Evolutionary conservation across 352 stramenopile genomes (phyloP), one percentile per base, ranked within the genome.

Genomic region (Phytophthora nicotianae): DNA sequence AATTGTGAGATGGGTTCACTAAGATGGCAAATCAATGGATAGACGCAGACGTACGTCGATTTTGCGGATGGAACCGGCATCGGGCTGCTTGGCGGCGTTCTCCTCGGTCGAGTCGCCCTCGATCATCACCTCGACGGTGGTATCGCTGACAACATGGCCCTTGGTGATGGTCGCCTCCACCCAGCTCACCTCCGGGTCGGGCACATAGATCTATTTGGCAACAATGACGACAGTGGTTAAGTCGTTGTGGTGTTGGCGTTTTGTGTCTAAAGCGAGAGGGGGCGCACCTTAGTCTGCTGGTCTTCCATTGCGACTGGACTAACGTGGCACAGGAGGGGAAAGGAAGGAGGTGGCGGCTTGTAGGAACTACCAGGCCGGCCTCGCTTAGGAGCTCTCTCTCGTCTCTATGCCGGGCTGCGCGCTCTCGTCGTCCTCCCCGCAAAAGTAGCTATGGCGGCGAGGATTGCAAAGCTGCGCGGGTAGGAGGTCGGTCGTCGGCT

Each of bases 161-260:
- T 92, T 93, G 33, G 86, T 89, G 62, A 96, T 92, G 48, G 77
- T 83, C 51, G 83, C 88, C 57, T 91, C 82, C 43, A 94, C 84
- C 84, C 86, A 96, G 43, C 75, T 86, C 54, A 96, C 85, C 43
- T 87, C 75, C 32, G 69, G 50, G 67, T 96, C 84, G 5, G 82
- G 83, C 45, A 96, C 84, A 74, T 95, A 95, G 51, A 95, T 79
- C 85, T 95, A 73, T 24, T 51, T 27, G 24, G 5, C 13, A 37
- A 11, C 11, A 14, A 42, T 7, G 13, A 4, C 11, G 13, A 41
- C 19, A n/a, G 6, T 4, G 20, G 17, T 17, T 35, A 16, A 46
- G 5, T 52, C 6, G 21, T 42, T 19, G 16, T 42, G 21, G 53
- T 21, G 20, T 41, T 13, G 16, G 5, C 32, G 23, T 35, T 43